Evolutionary conservation across 768 basidiomycete genomes (phyloP), one percentile per base, ranked within the genome.

Genomic region (Cystoderma amianthinum): DNA sequence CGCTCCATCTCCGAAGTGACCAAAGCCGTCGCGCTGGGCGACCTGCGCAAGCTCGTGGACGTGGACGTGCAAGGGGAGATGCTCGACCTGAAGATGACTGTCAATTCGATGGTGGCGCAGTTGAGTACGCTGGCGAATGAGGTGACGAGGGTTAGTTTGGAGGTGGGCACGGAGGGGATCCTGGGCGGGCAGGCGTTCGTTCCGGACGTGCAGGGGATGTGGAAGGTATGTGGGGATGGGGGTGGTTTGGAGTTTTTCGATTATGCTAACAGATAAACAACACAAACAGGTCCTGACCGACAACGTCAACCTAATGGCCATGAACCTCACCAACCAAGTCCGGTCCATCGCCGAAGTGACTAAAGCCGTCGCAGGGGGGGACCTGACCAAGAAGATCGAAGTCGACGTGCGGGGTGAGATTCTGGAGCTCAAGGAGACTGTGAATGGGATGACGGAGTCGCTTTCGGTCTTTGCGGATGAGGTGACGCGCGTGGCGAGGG

Each of bases 1-100:
- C 81, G 93, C 23, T 89, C 87, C 24, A 96, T 95, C 52, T 92
- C 91, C 2, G 88, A 91, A 53, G 85, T 91, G 38, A 90, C 87
- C 9, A 89, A 85, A 23, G 85, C 86, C 4, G 90, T 94, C 42
- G 90, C 92, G 1, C 65, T 78, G 39, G 93, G 93, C 15, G 91
- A 95, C 58, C 62, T 96, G 36, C 76, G 72, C 50, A 82, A 87
- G 55, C 78, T 80, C 19, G 92, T 95, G 56, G 80, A 90, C 46
- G 92, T 95, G 43, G 88, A 94, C 51, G 93, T 93, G 11, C 85
- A 91, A 52, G 93, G 93, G 34, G 94, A 97, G 66, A 93, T 97
- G 78, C 74, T 92, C 17, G 86, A 91, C 52, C 60, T 88, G 61
- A 87, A 89, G 63, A 72, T 85, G 59, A 97, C 92, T 1, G 90